phyloP scores from a whole-genome alignment of 1,139 yeast genomes.

The Yamadazyma dendronema region DNA sequence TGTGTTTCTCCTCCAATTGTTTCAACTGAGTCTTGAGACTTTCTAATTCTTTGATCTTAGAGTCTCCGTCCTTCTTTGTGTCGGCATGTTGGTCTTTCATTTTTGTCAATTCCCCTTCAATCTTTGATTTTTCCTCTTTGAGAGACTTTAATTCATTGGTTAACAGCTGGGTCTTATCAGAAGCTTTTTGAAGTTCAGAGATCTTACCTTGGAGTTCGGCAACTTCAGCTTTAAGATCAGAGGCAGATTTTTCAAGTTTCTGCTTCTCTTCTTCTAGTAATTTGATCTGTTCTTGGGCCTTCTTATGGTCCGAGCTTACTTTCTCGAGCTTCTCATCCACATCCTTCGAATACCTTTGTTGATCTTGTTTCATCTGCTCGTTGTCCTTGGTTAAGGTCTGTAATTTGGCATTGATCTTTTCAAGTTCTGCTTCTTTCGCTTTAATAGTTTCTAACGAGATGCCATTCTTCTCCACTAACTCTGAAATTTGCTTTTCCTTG shows the following conservation, averaged over 20 bases:
- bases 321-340: background rate
- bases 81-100: background rate
- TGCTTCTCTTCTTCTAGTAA: background rate
- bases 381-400: background rate
- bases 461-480: background rate
- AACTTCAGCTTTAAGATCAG: conserved; percentile 2
- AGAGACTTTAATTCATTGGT: conserved; percentile 1
- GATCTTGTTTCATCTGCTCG: background rate
- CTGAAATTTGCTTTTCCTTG: background rate
- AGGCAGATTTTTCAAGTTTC: conserved; percentile 7
- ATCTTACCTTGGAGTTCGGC: conserved; percentile 5
- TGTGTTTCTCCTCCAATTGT: conserved; percentile 2
- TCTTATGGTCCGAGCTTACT: too few relatives aligned
- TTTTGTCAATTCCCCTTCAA: conserved; percentile 2
- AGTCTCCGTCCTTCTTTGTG: background rate
- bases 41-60: background rate
- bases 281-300: background rate
- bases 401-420: background rate
- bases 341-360: background rate
- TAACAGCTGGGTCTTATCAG: too few relatives aligned
- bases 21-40: conserved; percentile 6
- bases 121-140: conserved; percentile 1
- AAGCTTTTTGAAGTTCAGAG: conserved; percentile 2
- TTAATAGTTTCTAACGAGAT: background rate
- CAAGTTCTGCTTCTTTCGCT: background rate